A percentile compares a stretch with the other conserved stretches of the same genome.
Conservation (phyloP, 345 rosid species). For the Rubroshorea leprosula region DNA sequence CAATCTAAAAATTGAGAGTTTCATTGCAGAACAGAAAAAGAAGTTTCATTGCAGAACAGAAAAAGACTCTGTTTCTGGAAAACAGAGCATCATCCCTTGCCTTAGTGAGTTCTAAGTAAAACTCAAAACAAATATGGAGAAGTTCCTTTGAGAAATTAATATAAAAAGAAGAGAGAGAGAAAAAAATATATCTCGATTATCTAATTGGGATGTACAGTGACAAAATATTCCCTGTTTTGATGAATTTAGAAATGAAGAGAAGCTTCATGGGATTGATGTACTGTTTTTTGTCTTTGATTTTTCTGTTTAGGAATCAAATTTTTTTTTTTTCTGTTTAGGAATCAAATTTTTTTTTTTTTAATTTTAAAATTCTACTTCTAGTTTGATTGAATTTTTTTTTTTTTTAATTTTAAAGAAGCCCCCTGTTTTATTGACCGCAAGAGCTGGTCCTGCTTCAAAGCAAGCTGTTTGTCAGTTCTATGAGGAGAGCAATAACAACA, state of each 20-base stretch:
- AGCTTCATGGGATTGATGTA: not conserved
- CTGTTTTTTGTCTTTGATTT: not conserved
- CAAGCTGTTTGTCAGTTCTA: not conserved
- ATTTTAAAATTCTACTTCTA: no score
- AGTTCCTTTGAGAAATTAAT: not conserved
- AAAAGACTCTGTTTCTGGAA: conserved; percentile 12
- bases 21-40: no score
- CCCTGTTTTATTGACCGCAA: not conserved
- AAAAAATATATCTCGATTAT: conserved; percentile 10
- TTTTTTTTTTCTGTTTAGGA: no score
- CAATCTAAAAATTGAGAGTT: conserved; percentile 24
- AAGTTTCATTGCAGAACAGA: conserved; percentile 18
- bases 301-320: no score
- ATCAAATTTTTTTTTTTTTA: no score
- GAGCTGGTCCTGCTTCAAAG: no score
- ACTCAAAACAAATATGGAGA: not conserved
- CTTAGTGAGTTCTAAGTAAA: not conserved
- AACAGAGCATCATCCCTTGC: not conserved
- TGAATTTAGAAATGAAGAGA: no score
- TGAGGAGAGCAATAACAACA: not conserved
- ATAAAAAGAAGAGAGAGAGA: not conserved
- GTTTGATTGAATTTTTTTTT: no score
- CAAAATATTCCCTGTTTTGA: not conserved
- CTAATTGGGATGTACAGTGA: not conserved
- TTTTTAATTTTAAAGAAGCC: no score